Evolutionary conservation across 1,284 basidiomycete species (phyloP).

Genomic region (Xerocomus amazonicus): DNA sequence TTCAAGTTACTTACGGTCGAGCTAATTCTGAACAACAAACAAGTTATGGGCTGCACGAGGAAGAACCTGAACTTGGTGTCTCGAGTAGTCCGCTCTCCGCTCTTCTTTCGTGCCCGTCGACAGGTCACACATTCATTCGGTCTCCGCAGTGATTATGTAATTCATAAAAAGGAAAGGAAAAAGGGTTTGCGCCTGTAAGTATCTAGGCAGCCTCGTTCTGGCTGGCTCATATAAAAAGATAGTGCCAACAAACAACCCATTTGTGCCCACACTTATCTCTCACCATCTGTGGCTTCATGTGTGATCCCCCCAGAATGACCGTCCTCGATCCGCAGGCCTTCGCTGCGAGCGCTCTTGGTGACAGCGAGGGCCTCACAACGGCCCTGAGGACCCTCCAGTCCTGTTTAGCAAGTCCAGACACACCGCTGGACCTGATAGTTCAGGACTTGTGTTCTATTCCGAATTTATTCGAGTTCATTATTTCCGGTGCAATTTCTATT

Average conservation of each 20-base stretch:
- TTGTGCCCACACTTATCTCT: not conserved
- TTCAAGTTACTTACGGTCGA: not conserved
- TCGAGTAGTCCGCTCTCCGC: too few species aligned
- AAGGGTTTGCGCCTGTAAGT: too few species aligned
- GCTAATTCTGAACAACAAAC: not conserved
- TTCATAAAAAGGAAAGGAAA: not conserved
- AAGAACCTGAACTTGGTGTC: not conserved
- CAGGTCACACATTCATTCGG: constrained; percentile 3
- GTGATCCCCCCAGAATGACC: constrained; percentile 1
- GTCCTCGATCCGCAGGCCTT: constrained; percentile 18
- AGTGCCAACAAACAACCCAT: not conserved
- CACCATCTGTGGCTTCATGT: not conserved
- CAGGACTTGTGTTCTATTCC: constrained; percentile 29
- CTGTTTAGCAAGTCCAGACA: constrained; percentile 28
- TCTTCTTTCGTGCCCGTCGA: not conserved
- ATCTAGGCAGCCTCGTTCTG: not conserved
- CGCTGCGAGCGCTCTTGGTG: constrained; percentile 12
- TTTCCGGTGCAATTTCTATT: constrained; percentile 23
- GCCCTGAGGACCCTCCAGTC: constrained; percentile 25
- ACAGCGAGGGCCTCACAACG: constrained; percentile 11
- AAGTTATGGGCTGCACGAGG: not conserved
- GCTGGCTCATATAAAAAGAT: not conserved
- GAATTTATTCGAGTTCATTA: constrained; percentile 28
- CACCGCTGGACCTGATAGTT: constrained; percentile 26
- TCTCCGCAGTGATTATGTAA: constrained; percentile 28